Evolutionary conservation across 306 rosid genomes (phyloP), one percentile per base, ranked within the genome.

Genomic region (Pterocarpus macrocarpus): DNA sequence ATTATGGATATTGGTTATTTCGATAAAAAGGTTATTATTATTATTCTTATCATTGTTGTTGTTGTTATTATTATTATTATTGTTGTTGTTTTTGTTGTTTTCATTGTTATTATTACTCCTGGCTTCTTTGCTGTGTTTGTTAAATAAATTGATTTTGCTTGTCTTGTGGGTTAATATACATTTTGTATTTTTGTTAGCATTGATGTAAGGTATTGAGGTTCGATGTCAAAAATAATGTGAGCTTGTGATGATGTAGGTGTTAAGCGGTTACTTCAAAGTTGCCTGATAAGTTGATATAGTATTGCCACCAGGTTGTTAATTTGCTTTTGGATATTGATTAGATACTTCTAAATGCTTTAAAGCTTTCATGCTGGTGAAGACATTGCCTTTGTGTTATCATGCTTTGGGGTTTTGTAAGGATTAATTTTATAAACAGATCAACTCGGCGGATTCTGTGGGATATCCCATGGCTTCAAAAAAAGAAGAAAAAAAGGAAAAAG

Each of bases 221-320:
- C 8, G 47, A 43, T 43, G 6, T 6, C 47, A 43, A 6, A n/a
- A 55, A 75, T 58, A 34, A 50, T 38, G 57, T 45, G 55, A 66
- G 41, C 45, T 52, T n/a, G 80, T 59, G 82, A 49, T 76, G 71
- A 30, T 75, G 4, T 32, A 36, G 71, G 16, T 41, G 69, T 32
- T 28, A 64, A 52, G 64, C 3, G 58, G 61, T 73, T 73, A 58
- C 64, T 75, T 63, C 45, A 44, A 38, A 39, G 61, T 30, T 59
- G 38, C 38, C 0, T 30, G 14, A 57, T 7, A 57, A 17, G 16
- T 57, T 57, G 64, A 57, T 57, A 61, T 81, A 50, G 59, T 53
- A 50, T 14, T 50, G 17, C 57, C 16, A 50, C 13, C 15, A 47
- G 53, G 13, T 47, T 68, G 38, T n/a, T 58, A n/a, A 35, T 75